A percentile compares a stretch with the other conserved stretches of the same genome.
These are phyloP conservation scores for Gastrolobium villosum DNA, from an alignment of 306 rosid species.

Conservation along the genomic window DNA sequence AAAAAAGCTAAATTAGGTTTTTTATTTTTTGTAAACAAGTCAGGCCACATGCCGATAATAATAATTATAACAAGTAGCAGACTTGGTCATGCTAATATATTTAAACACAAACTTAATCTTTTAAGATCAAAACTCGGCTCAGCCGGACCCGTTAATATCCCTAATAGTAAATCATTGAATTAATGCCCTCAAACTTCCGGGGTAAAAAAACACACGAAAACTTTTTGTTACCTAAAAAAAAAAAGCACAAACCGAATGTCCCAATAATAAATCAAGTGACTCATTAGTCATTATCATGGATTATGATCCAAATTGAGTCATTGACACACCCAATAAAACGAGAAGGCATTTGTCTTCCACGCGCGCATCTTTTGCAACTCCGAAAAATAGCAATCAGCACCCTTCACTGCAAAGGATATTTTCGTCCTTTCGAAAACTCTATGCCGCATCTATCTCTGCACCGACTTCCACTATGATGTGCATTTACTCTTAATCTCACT, in stretches of 20 bases:
- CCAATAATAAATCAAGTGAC: neutral
- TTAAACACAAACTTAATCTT: too few relatives aligned
- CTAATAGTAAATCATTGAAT: too few relatives aligned
- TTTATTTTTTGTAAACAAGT: too few relatives aligned
- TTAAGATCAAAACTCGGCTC: too few relatives aligned
- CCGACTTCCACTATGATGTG: constrained; percentile 17
- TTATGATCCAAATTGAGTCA: neutral
- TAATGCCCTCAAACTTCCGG: neutral
- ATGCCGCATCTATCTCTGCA: constrained; percentile 27
- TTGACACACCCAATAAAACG: neutral
- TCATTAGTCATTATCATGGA: neutral
- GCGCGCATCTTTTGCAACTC: neutral
- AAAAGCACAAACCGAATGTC: neutral
- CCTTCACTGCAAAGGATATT: constrained; percentile 12
- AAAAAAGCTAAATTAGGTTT: too few relatives aligned
- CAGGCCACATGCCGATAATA: too few relatives aligned
- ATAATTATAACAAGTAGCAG: too few relatives aligned
- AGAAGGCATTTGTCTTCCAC: neutral
- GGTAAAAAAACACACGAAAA: neutral
- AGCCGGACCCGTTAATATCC: too few relatives aligned
- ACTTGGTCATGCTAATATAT: too few relatives aligned
- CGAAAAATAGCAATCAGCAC: neutral
- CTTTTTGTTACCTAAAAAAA: neutral
- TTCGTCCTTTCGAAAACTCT: constrained; percentile 15
- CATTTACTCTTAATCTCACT: constrained; percentile 48